These are phyloP conservation scores for Malus hybrid DNA, from an alignment of 331 rosid genomes.

Conservation along the genomic window DNA sequence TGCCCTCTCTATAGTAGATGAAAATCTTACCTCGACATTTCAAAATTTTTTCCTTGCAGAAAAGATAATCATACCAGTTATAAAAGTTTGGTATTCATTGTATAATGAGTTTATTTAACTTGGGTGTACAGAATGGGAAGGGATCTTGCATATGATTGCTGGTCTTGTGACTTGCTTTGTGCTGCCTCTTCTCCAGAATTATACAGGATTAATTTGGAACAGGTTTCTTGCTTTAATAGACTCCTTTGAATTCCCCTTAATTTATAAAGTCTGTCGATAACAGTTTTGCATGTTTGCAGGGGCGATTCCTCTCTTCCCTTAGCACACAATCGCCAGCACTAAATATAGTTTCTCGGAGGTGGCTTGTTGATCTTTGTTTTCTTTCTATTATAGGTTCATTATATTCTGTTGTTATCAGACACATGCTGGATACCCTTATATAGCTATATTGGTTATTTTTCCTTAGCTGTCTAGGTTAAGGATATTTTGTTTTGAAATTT, in stretches of 20 bases:
- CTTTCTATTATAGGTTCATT: slow-evolving; percentile 10
- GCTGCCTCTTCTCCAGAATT: slow-evolving; percentile 94
- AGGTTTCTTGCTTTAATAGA: slow-evolving; percentile 39
- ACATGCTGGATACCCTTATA: not conserved
- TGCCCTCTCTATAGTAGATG: too few species aligned
- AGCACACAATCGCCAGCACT: slow-evolving; percentile 75
- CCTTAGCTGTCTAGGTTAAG: slow-evolving; percentile 6
- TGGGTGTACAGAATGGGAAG: slow-evolving; percentile 81
- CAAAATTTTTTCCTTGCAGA: not conserved
- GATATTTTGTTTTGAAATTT: slow-evolving; percentile 22
- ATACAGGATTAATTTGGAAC: slow-evolving; percentile 85
- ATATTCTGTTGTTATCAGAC: slow-evolving; percentile 7
- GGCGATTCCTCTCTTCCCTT: slow-evolving; percentile 78
- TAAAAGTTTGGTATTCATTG: not conserved
- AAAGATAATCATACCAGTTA: not conserved
- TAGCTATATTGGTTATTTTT: not conserved
- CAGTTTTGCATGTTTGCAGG: slow-evolving; percentile 34
- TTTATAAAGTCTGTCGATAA: not conserved
- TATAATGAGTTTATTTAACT: not conserved
- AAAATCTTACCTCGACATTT: not conserved
- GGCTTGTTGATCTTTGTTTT: slow-evolving; percentile 9
- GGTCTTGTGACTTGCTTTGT: slow-evolving; percentile 97
- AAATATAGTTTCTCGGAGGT: slow-evolving; percentile 92
- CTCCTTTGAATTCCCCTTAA: not conserved
- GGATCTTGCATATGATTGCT: slow-evolving; percentile 66